Evolutionary conservation across 495 filamentous ascomycete genomes (phyloP), one percentile per base, ranked within the genome.

Genomic region (Echria macrotheca): DNA sequence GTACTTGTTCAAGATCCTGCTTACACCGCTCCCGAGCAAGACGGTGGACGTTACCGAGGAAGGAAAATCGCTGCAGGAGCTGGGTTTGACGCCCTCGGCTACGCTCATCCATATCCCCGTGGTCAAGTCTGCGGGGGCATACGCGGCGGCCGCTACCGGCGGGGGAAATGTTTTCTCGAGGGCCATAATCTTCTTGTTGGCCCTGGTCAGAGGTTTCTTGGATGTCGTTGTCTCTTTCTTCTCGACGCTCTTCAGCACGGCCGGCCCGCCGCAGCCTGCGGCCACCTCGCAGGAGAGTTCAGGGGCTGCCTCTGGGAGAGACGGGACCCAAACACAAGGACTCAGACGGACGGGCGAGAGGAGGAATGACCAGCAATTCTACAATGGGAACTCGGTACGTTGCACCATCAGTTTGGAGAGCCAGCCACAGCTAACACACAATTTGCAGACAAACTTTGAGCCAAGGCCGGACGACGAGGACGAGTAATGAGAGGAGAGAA

Each of bases 351-450:
- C 53, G 0, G 56, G 61, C 28, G 32, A 53, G 69, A 42, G 66
- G 63, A 39, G 76, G 73, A 55, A 55, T 17, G 56, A 83, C 49
- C 72, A 74, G 18, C 80, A 91, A 56, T 79, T 89, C 29, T 95
- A 95, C 61, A 95, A 95, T 65, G 89, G 89, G 3, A 95, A 95
- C 58, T 85, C 87, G 63, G 86, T 91, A 72, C 50, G 83, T 64
- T 7, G 28, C n/a, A n/a, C n/a, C n/a, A n/a, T n/a, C n/a, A n/a
- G n/a, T n/a, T n/a, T n/a, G n/a, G n/a, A n/a, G n/a, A n/a, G n/a
- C n/a, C n/a, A n/a, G n/a, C n/a, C 4, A 44, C 1, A 4, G 17
- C 4, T 35, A 3, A 14, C 7, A 8, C 48, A 3, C 0, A 14
- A 22, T 26, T 4, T 19, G 26, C 46, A 88, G 84, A 70, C 86